Evolutionary conservation across 768 basidiomycete species (phyloP), one percentile per base, ranked within the genome.

Genomic region (Naematelia aurantialba): DNA sequence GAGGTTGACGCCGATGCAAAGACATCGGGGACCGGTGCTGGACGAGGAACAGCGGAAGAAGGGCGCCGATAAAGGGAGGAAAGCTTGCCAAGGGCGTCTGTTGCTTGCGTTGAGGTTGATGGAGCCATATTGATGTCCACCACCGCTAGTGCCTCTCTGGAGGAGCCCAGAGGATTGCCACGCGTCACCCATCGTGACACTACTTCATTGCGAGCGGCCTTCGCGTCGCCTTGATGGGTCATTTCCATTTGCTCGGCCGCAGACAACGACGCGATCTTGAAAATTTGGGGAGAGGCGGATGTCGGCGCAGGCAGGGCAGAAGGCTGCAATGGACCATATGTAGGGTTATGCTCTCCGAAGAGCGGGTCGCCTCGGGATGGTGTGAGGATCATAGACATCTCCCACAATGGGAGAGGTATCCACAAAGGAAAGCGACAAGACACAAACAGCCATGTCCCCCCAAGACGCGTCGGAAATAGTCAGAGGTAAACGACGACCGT

Each of bases 21-120:
- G 14, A 72, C 65, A 54, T 72, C 70, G 5, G 65, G 70, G 10
- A 57, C 45, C 12, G 54, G 51, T 13, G 67, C 58, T 46, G 65
- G 67, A 10, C 51, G 54, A 12, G 70, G 70, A 26, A 72, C 67
- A 24, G 58, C 39, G 12, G 25, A 31, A 3, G 34, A 39, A 39
- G 34, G 34, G 34, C 34, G 34, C 34, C 34, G 34, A 8, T 8
- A 8, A 39, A 39, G 34, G 34, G 59, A 47, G 42, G 39, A 19
- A 44, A 52, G 55, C 27, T 52, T 22, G 13, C 30, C 45, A 4
- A 25, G 34, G 11, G 26, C 42, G 27, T 42, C 30, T 26, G 48
- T 17, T 27, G 22, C 26, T 14, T 14, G 48, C 48, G 48, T 50
- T 50, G 48, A 27, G 24, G 22, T 10, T 27, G 48, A 50, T 21